A percentile compares a stretch with the other conserved stretches of the same genome.
Conservation (phyloP, 2,329 filamentous ascomycete species). For the Bretziella fagacearum region DNA sequence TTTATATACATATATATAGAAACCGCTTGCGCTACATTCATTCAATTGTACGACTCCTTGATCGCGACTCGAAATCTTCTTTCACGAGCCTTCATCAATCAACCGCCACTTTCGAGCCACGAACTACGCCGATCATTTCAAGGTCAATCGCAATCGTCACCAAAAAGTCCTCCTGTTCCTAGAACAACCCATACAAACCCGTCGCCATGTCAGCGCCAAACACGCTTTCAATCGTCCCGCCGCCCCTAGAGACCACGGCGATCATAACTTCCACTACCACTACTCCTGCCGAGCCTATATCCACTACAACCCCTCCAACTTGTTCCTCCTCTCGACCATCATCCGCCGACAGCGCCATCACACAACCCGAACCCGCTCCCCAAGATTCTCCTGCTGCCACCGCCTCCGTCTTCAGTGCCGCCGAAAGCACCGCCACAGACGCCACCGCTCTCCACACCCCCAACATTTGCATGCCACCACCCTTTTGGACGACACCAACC, state of each 20-base stretch:
- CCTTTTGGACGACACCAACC: constrained; percentile 11
- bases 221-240: constrained; percentile 9
- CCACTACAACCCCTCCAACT: not conserved
- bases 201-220: constrained; percentile 7
- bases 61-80: no score
- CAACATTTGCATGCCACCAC: constrained; percentile 7
- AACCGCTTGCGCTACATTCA: no score
- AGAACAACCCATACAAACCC: no score
- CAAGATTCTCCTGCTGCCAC: constrained; percentile 5
- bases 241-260: not conserved
- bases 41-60: no score
- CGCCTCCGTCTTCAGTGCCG: constrained; percentile 6
- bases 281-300: not conserved
- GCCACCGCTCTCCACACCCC: constrained; percentile 7
- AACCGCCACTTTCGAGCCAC: not conserved
- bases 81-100: not conserved
- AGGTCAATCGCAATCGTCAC: no score
- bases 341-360: not conserved
- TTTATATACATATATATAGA: no score
- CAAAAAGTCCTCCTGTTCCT: not conserved
- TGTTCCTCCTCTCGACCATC: constrained; percentile 2
- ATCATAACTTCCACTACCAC: not conserved
- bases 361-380: not conserved
- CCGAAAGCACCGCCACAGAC: constrained; percentile 10
- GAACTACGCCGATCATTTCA: not conserved